These are phyloP conservation scores for Geotrichum aggregatum DNA, from an alignment of 1,139 yeast species.

Conservation along the genomic window DNA sequence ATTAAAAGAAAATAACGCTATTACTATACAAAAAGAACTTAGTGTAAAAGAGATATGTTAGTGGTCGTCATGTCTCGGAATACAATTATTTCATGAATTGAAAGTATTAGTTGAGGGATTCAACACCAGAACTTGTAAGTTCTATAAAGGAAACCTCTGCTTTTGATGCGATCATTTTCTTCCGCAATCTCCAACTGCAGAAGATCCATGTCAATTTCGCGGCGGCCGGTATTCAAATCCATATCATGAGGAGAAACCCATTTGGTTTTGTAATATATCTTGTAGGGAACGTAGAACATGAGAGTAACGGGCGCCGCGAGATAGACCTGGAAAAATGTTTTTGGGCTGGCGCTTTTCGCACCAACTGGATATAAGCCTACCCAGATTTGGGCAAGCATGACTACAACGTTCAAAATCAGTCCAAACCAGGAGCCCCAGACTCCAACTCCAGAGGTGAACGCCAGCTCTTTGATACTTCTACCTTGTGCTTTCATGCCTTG, in stretches of 20 bases:
- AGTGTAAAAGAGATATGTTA: conserved; percentile 9
- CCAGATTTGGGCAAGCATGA: conserved; percentile 45
- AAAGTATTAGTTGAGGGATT: not conserved
- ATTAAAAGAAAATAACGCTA: too few relatives aligned
- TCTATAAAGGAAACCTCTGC: conserved; percentile 38
- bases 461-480: conserved; percentile 59
- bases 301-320: conserved; percentile 52
- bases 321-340: conserved; percentile 49
- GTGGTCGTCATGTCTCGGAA: too few relatives aligned
- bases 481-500: conserved; percentile 64
- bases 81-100: too few relatives aligned
- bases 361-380: conserved; percentile 61
- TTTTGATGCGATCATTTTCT: conserved; percentile 40
- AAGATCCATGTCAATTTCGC: conserved; percentile 49
- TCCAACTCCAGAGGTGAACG: conserved; percentile 68
- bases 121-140: conserved; percentile 44
- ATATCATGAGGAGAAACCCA: conserved; percentile 47
- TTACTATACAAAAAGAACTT: not conserved
- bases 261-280: conserved; percentile 45
- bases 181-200: conserved; percentile 48
- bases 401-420: not conserved
- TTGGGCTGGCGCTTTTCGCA: conserved; percentile 39
- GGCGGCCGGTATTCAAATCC: conserved; percentile 50
- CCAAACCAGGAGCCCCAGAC: conserved; percentile 52
- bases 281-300: conserved; percentile 49